These are phyloP conservation scores for Phytophthora lateralis DNA, from an alignment of 352 stramenopile species.

Conservation along the genomic window DNA sequence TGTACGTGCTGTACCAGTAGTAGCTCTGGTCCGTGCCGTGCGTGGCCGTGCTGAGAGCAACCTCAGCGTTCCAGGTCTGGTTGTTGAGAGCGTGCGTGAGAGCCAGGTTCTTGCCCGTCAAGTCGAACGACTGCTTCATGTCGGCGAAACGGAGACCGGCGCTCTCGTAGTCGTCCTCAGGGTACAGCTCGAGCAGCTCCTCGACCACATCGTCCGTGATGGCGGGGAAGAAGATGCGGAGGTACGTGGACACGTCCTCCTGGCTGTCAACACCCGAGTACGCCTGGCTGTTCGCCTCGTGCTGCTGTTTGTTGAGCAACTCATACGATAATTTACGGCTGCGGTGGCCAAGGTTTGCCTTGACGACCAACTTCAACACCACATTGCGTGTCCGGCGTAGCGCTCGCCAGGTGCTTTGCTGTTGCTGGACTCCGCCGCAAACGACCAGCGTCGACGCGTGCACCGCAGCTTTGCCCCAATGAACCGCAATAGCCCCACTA, in stretches of 20 bases:
- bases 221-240: conserved; percentile 25
- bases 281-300: conserved; percentile 19
- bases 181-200: conserved; percentile 24
- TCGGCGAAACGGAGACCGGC: conserved; percentile 26
- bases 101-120: conserved; percentile 23
- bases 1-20: conserved; percentile 32
- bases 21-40: conserved; percentile 28
- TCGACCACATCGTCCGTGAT: conserved; percentile 24
- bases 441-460: conserved; percentile 1
- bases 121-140: conserved; percentile 32
- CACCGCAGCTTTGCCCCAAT: not conserved
- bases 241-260: conserved; percentile 18
- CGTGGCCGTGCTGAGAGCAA: conserved; percentile 11
- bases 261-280: conserved; percentile 22
- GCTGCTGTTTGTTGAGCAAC: conserved; percentile 7
- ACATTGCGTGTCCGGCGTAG: conserved; percentile 17
- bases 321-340: too few species aligned
- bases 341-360: too few species aligned
- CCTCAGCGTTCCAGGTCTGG: conserved; percentile 28
- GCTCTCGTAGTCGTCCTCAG: conserved; percentile 28
- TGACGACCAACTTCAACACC: conserved; percentile 7
- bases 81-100: conserved; percentile 26
- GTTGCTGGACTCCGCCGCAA: not conserved
- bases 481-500: too few species aligned
- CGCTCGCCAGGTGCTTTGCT: not conserved